phyloP scores from a whole-genome alignment of 1,284 basidiomycete genomes.

The Ceratobasidium papillatum region DNA sequence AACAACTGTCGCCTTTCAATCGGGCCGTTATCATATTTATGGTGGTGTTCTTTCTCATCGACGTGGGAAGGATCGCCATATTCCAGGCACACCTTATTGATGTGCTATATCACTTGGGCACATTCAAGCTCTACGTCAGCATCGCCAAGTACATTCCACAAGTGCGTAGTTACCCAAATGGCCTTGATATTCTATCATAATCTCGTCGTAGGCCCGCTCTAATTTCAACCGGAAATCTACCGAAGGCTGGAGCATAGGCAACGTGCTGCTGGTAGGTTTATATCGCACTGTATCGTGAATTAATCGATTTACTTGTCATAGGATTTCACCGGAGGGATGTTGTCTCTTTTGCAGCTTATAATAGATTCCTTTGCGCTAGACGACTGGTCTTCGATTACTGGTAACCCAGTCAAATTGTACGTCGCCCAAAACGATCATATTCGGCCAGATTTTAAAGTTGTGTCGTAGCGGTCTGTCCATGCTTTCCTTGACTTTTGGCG shows the following conservation, averaged over 20 bases:
- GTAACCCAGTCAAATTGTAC: slow-evolving; percentile 48
- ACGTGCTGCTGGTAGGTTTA: slow-evolving; percentile 50
- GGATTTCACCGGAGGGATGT: slow-evolving; percentile 51
- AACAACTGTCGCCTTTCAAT: slow-evolving; percentile 45
- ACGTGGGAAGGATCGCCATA: slow-evolving; percentile 41
- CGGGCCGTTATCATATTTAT: slow-evolving; percentile 45
- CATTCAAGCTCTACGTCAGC: slow-evolving; percentile 53
- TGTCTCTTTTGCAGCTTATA: slow-evolving; percentile 48
- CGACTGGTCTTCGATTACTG: slow-evolving; percentile 46
- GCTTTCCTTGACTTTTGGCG: slow-evolving; percentile 53
- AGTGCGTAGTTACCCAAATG: slow-evolving; percentile 42
- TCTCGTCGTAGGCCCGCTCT: slow-evolving; percentile 48
- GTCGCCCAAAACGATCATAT: slow-evolving; percentile 21
- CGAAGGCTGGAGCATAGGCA: slow-evolving; percentile 53
- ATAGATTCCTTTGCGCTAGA: slow-evolving; percentile 44
- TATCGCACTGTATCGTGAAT: background rate
- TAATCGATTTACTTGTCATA: background rate
- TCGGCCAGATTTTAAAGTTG: background rate
- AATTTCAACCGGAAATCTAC: slow-evolving; percentile 52
- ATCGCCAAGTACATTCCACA: slow-evolving; percentile 53
- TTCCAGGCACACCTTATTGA: slow-evolving; percentile 40
- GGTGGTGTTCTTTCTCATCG: slow-evolving; percentile 38
- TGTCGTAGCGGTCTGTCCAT: slow-evolving; percentile 51
- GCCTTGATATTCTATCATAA: slow-evolving; percentile 7
- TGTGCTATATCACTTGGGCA: slow-evolving; percentile 49